These are phyloP conservation scores for Solanum lycopersicoides DNA, from an alignment of 257 asterid genomes.

Conservation along the genomic window DNA sequence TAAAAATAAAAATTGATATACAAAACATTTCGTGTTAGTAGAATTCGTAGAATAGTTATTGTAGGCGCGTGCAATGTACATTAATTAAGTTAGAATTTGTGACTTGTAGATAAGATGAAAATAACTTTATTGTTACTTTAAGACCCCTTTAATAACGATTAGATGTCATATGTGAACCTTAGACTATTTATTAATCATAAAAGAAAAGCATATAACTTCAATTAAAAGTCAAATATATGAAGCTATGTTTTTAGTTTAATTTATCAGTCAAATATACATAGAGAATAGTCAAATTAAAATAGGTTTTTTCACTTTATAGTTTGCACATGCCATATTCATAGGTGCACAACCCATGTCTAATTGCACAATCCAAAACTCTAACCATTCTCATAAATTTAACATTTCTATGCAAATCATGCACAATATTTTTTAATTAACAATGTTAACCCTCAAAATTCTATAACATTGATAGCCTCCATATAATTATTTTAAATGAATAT, in stretches of 20 bases:
- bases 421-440: not conserved
- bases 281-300: not conserved
- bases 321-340: not conserved
- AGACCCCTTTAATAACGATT: accelerated
- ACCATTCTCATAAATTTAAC: not conserved
- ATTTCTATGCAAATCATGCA: not conserved
- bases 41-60: accelerated
- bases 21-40: not conserved
- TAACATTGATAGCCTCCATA: no score
- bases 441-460: not conserved
- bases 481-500: no score
- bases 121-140: not conserved
- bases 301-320: not conserved
- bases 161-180: not conserved
- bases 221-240: not conserved
- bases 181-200: accelerated
- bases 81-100: not conserved
- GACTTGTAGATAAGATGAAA: not conserved
- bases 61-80: accelerated
- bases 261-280: not conserved
- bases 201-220: not conserved
- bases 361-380: not conserved
- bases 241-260: not conserved
- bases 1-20: not conserved
- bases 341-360: not conserved